Evolutionary conservation across 306 rosid species (phyloP), one percentile per base, ranked within the genome.

Genomic region (Astragalus glycyphyllos): DNA sequence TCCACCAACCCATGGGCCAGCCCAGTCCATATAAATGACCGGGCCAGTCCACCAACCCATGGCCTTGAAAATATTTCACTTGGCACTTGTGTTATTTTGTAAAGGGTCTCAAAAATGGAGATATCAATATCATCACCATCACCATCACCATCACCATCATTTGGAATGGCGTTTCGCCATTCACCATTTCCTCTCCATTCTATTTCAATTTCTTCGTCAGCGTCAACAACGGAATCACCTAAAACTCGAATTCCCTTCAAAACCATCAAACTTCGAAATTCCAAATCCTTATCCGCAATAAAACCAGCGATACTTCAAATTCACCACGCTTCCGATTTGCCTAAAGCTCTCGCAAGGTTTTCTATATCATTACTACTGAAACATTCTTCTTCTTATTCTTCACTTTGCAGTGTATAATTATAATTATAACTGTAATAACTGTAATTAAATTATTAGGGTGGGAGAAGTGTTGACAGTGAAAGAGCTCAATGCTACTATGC

Each of bases 401-500:
- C 68, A 61, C 68, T 16, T 61, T 35, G 1, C 15, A 55, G 1
- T n/a, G 31, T 23, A 13, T 41, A 8, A 20, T 7, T 69, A 0
- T 38, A 26, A 55, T 17, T 11, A 20, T 46, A 20, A 20, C 23
- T 20, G 23, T 20, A 46, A 46, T 46, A 26, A 26, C 31, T 26
- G 31, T 26, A 26, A 26, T 58, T n/a, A 0, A 44, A 15, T 58
- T 60, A 14, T 65, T 87, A 93, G 96, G 58, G 78, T 83, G 9
- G 92, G 91, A 60, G 85, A 74, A 49, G 31, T 37, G 20, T 84
- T 93, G 83, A 81, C 83, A 12, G 89, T 84, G 14, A 92, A 87
- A 81, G 97, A 93, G 78, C 77, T 90, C 46, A 93, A 90, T 84
- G 87, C 88, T 8, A 77, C 84, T 45, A 65, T 93, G 61, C 79